Percentiles rank a stretch among this genome's conserved stretches.
These are phyloP conservation scores for Volvox carteri DNA, from an alignment of 163 green algal genomes.

Conservation along the genomic window DNA sequence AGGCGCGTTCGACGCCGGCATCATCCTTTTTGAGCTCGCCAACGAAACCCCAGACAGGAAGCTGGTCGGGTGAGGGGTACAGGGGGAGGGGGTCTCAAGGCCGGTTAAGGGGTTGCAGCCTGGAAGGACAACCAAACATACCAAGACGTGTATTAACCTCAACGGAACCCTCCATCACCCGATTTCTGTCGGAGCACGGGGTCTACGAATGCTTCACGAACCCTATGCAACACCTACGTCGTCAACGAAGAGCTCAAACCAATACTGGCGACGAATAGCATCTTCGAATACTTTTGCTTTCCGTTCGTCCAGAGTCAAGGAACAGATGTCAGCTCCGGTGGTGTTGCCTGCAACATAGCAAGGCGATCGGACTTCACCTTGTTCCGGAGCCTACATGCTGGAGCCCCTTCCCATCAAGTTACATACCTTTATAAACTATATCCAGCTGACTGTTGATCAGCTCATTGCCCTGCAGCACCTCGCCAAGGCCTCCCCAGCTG, in stretches of 20 bases:
- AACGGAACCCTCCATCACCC: no score
- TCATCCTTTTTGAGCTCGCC: slow-evolving; percentile 76
- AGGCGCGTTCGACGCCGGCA: slow-evolving; percentile 61
- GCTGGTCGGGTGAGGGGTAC: not conserved
- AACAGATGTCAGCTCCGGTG: slow-evolving; percentile 84
- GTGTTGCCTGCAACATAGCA: slow-evolving; percentile 62
- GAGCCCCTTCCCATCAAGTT: not conserved
- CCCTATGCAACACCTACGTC: slow-evolving; percentile 27
- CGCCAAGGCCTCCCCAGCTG: slow-evolving; percentile 95
- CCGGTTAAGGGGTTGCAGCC: no score
- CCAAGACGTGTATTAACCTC: no score
- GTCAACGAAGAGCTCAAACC: slow-evolving; percentile 58
- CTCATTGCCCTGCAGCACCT: slow-evolving; percentile 97
- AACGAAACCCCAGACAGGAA: slow-evolving; percentile 96
- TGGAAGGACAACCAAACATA: no score
- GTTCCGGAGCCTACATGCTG: not conserved
- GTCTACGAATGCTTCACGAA: not conserved
- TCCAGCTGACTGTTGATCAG: slow-evolving; percentile 95
- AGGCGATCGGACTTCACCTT: not conserved
- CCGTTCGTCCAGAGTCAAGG: slow-evolving; percentile 72
- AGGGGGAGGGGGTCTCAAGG: not conserved
- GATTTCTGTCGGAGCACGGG: no score
- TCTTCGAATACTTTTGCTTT: slow-evolving; percentile 82
- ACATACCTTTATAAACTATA: slow-evolving; percentile 89
- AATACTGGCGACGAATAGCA: slow-evolving; percentile 92